Evolutionary conservation across 306 rosid species (phyloP), one percentile per base, ranked within the genome.

Genomic region (Cucumis hystrix): DNA sequence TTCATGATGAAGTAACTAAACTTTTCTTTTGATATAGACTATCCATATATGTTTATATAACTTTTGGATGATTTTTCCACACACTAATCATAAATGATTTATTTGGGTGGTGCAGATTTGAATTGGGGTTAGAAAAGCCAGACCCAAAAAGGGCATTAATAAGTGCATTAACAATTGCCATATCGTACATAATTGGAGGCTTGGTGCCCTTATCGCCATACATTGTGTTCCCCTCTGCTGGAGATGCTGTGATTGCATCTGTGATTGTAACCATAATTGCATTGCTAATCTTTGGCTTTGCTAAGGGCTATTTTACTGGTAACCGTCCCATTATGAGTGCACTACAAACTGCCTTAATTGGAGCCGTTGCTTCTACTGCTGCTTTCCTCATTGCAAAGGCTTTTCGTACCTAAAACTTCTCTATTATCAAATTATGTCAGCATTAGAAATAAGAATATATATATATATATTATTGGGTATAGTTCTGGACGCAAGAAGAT

Each of bases 1-100:
- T 94, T 94, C 93, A 94, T 94, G 98, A 94, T 94, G 98, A 94
- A 91, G 97, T 91, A 85, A 37, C 30, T 28, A 28, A 28, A 1
- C 72, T 65, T 65, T 82, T 86, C 87, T 77, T 3, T 49, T 49
- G 12, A 23, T 1, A 23, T 23, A 0, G 0, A 23, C 25, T 23
- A 23, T 23, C 25, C 25, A 23, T 23, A 23, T 23, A 23, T 23
- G 25, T 23, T 0, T 23, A 23, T 23, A 23, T 23, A 23, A 23
- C 30, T 28, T 40, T 40, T 41, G 47, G 11, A 41, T 41, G 17
- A 49, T 49, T 49, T 11, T 1, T 28, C 2, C 30, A 28, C 30
- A 28, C 30, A 28, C 30, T 28, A 28, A 28, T 28, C 30, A 28
- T 28, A 28, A 28, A 28, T 28, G 30, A 23, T 28, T 28, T 28